These are phyloP conservation scores for Aechmea fasciata DNA, from an alignment of 176 grass and related monocot species.

Conservation along the genomic window DNA sequence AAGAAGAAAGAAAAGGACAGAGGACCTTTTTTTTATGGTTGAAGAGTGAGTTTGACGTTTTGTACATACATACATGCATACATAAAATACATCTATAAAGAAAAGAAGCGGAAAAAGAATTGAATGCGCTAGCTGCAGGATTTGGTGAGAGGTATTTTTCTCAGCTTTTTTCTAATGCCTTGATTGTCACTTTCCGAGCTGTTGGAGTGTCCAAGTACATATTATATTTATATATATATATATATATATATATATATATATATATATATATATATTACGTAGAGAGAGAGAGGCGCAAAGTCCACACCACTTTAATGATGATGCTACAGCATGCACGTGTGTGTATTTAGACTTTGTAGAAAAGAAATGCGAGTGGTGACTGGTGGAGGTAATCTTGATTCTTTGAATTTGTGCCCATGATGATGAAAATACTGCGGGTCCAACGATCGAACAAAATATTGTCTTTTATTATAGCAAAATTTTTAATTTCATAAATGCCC, in stretches of 20 bases:
- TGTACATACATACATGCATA: too few relatives aligned
- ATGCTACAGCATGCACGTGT: neutral
- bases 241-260: neutral
- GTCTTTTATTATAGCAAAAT: too few relatives aligned
- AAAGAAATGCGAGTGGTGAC: too few relatives aligned
- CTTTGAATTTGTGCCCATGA: too few relatives aligned
- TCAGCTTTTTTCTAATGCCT: neutral
- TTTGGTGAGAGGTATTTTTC: neutral
- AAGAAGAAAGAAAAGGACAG: slow-evolving; percentile 9
- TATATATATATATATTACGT: neutral
- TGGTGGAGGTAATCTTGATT: too few relatives aligned
- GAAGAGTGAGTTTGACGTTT: too few relatives aligned
- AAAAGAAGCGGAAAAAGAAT: too few relatives aligned
- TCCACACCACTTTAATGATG: neutral
- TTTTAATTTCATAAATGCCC: too few relatives aligned
- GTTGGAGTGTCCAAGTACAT: neutral
- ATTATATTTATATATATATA: neutral
- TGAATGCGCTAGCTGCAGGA: neutral
- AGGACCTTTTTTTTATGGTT: neutral
- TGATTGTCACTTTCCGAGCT: neutral
- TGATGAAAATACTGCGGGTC: too few relatives aligned
- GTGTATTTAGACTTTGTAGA: too few relatives aligned
- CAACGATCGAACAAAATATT: too few relatives aligned
- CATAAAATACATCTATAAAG: too few relatives aligned
- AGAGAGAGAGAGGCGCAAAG: neutral